phyloP scores from a whole-genome alignment of 2,329 filamentous ascomycete genomes.

The Torrubiellomyces zombiae region DNA sequence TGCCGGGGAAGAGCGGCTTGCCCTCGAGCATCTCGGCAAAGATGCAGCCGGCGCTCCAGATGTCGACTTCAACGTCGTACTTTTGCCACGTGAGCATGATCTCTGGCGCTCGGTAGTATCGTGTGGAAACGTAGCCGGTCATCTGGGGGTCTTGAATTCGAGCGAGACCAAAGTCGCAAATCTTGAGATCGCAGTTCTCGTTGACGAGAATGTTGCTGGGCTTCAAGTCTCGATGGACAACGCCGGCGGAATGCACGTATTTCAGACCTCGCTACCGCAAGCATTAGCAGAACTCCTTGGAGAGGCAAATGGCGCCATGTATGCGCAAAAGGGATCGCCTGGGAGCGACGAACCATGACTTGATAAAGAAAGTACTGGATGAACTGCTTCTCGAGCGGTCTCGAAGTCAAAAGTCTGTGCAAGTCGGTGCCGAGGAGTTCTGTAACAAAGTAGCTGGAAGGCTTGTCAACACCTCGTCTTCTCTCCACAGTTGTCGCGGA shows the following conservation, averaged over 20 bases:
- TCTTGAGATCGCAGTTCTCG: slow-evolving; percentile 98
- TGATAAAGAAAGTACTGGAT: slow-evolving; percentile 99
- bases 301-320: too few species aligned
- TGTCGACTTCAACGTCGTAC: slow-evolving; percentile 97
- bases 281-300: background rate
- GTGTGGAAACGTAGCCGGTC: slow-evolving; percentile 96
- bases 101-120: slow-evolving; percentile 96
- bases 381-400: slow-evolving; percentile 96
- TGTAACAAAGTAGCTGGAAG: slow-evolving; percentile 80
- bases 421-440: slow-evolving; percentile 94
- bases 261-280: slow-evolving; percentile 69
- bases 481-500: too few species aligned
- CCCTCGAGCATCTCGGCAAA: slow-evolving; percentile 99
- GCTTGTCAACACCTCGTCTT: too few species aligned
- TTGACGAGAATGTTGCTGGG: slow-evolving; percentile 99
- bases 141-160: slow-evolving; percentile 98
- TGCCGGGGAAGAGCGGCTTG: slow-evolving; percentile 94
- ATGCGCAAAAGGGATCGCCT: background rate
- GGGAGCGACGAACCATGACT: slow-evolving; percentile 59
- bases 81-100: slow-evolving; percentile 99
- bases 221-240: slow-evolving; percentile 94
- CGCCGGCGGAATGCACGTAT: slow-evolving; percentile 96
- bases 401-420: slow-evolving; percentile 83
- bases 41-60: slow-evolving; percentile 98
- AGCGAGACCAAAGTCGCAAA: slow-evolving; percentile 95